Percentiles rank a stretch among this genome's conserved stretches.
phyloP scores from a whole-genome alignment of 2,329 filamentous ascomycete genomes.

The Fusarium nodosum region DNA sequence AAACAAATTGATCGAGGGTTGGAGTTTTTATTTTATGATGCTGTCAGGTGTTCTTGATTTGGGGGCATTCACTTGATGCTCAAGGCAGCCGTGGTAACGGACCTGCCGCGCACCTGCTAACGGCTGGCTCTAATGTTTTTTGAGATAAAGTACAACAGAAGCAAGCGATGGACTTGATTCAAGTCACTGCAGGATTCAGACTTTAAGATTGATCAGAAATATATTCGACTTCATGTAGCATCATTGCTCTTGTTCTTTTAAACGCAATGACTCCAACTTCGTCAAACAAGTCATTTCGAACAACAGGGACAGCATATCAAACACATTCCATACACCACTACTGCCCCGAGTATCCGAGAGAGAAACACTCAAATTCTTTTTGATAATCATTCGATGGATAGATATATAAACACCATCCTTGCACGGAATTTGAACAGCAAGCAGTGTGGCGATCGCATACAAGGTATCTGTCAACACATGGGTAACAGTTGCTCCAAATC shows the following conservation, averaged over 20 bases:
- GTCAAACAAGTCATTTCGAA: neutral
- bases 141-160: neutral
- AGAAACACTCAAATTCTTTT: neutral
- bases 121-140: slow-evolving; percentile 6
- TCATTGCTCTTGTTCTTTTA: neutral
- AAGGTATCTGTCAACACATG: neutral
- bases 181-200: neutral
- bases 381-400: neutral
- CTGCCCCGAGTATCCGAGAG: too few relatives aligned
- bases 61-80: neutral
- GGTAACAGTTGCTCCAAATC: neutral
- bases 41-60: neutral
- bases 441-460: neutral
- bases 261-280: neutral
- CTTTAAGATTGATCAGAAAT: neutral
- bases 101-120: slow-evolving; percentile 32
- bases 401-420: neutral
- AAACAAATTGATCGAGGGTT: neutral
- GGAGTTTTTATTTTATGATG: neutral
- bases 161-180: neutral
- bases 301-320: neutral
- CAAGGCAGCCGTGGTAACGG: slow-evolving; percentile 25
- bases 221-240: neutral
- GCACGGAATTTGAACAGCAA: neutral
- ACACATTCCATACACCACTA: too few relatives aligned